These are phyloP conservation scores for Leccinum sublutescens DNA, from an alignment of 768 basidiomycete genomes.

Conservation along the genomic window DNA sequence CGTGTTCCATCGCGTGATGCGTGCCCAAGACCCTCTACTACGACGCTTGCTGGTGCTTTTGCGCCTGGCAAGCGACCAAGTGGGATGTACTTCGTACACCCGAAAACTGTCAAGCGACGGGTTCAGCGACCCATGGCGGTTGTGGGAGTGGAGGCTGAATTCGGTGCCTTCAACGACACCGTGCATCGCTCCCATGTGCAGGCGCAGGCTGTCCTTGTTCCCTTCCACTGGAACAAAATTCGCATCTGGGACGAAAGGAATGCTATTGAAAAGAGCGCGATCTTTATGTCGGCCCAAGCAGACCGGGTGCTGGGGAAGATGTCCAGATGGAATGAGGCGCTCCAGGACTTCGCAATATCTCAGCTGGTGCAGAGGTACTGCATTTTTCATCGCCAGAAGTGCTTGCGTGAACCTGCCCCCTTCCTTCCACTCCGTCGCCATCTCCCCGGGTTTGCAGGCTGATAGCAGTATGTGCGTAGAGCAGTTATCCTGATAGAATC, in stretches of 20 bases:
- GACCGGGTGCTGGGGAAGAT: conserved; percentile 43
- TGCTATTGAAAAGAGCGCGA: conserved; percentile 52
- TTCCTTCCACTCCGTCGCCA: conserved; percentile 58
- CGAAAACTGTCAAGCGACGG: conserved; percentile 49
- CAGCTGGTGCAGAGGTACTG: conserved; percentile 51
- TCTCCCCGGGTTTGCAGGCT: conserved; percentile 54
- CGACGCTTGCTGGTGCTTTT: conserved; percentile 35
- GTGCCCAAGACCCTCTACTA: conserved; percentile 52
- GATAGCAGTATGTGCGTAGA: conserved; percentile 53
- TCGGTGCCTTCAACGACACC: conserved; percentile 65
- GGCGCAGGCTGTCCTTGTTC: conserved; percentile 41
- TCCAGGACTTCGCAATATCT: conserved; percentile 50
- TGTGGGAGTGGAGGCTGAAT: conserved; percentile 60
- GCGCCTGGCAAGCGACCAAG: conserved; percentile 53
- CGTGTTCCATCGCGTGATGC: conserved; percentile 54
- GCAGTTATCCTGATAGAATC: conserved; percentile 43
- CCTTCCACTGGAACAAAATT: conserved; percentile 46
- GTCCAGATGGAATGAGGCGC: conserved; percentile 38
- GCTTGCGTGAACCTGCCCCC: conserved; percentile 61
- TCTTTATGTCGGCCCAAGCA: conserved; percentile 50
- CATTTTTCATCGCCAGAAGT: conserved; percentile 48
- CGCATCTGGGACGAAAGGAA: conserved; percentile 53
- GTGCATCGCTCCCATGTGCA: conserved; percentile 60
- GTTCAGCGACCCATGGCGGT: conserved; percentile 57
- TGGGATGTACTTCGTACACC: conserved; percentile 53